Evolutionary conservation across 2,329 filamentous ascomycete genomes (phyloP), one percentile per base, ranked within the genome.

Genomic region (Penicillium sumatraense): DNA sequence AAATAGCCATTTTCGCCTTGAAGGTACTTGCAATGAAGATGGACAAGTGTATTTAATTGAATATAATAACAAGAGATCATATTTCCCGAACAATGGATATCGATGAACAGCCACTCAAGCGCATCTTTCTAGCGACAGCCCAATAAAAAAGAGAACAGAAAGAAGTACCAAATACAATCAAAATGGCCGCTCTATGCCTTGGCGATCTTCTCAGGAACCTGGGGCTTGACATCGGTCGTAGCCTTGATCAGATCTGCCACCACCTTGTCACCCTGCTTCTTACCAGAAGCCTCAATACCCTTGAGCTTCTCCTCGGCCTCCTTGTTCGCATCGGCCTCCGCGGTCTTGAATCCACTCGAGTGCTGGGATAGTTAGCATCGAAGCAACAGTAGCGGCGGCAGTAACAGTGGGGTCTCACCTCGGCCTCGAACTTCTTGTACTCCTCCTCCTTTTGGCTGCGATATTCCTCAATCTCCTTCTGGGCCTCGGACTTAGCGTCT

Each of bases 401-500:
- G 40, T 13, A 14, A 35, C 7, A 24, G 40, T 65, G 20, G 47
- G 21, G 36, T 55, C 70, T 69, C 71, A 89, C 86, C 84, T 90
- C 84, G 61, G 91, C 84, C 81, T 98, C 92, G 70, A 96, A 98
- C 73, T 89, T 89, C 83, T 95, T 93, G 81, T 92, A 98, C 77
- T 98, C 93, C 31, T 90, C 85, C 71, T 99, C 95, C 81, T 97
- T 99, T 68, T 88, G 80, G 70, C 88, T 85, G 74, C 88, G 87
- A 82, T 99, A 98, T 53, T 91, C 89, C 64, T 96, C 90, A 71
- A 99, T 96, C 77, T 99, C 93, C 80, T 96, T 96, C 80, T 97
- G 96, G 60, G 95, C 95, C 78, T 99, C 95, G 72, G 90, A 87
- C 72, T 93, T 90, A 61, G 95, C 95, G 80, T 98, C 95, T 80